Percentiles rank a stretch among this genome's conserved stretches.
Evolutionary conservation across 306 rosid species (phyloP).

Genomic region (Begonia fuchsioides): DNA sequence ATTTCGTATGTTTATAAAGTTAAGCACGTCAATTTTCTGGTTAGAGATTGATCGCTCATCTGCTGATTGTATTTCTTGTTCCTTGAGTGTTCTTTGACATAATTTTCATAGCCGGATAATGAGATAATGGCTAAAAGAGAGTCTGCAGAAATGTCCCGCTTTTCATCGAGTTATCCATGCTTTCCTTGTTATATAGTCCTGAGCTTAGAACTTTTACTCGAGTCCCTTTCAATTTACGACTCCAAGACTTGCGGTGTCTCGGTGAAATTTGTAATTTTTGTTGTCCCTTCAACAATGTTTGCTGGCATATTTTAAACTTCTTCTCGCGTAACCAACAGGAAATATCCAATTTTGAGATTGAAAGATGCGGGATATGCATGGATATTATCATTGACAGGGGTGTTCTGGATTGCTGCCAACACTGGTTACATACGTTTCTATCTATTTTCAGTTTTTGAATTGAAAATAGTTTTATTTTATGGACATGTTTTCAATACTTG

Average conservation of each 20-base stretch:
- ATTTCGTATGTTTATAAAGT: not conserved
- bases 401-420: conserved; percentile 93
- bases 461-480: not conserved
- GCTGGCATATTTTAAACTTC: not conserved
- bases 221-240: not conserved
- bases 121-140: no score
- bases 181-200: not conserved
- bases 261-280: not conserved
- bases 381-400: conserved; percentile 79
- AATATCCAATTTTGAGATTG: conserved; percentile 38
- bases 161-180: not conserved
- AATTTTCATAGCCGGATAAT: no score
- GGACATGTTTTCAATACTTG: not conserved
- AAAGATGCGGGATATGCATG: conserved; percentile 95
- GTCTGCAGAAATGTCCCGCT: no score
- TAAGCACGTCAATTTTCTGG: no score
- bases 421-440: conserved; percentile 35
- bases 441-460: conserved; percentile 1
- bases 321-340: conserved; percentile 26
- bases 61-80: no score
- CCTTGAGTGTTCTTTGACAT: no score
- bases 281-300: no score
- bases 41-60: no score
- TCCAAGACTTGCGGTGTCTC: not conserved
- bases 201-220: not conserved